Conservation (phyloP, 139 green algal species). For the Chlorella sorokiniana region DNA sequence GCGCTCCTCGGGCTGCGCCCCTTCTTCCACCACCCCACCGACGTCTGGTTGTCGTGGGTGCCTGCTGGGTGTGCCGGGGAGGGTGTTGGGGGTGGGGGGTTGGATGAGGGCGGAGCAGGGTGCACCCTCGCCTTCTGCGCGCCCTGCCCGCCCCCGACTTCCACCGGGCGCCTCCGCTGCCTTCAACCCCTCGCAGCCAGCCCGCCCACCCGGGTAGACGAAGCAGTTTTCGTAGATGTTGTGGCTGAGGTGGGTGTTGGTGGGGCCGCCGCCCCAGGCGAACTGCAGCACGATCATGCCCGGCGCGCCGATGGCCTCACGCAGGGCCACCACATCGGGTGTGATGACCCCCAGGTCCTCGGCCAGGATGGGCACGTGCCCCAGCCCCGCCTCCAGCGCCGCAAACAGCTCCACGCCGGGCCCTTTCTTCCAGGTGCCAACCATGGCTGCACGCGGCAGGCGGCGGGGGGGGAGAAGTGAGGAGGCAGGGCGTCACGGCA, state of each 20-base stretch:
- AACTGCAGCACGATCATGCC: conserved; percentile 99
- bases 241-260: conserved; percentile 96
- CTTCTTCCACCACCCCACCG: conserved; percentile 82
- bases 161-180: too few species aligned
- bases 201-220: conserved; percentile 70
- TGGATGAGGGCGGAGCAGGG: background rate
- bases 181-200: background rate
- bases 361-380: conserved; percentile 85
- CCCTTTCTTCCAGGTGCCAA: conserved; percentile 82
- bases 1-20: conserved; percentile 57
- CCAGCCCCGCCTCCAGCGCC: conserved; percentile 63
- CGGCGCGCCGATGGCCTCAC: conserved; percentile 85
- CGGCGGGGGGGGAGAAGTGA: background rate
- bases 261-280: conserved; percentile 86
- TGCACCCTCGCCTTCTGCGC: background rate
- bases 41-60: conserved; percentile 98
- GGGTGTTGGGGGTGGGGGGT: background rate
- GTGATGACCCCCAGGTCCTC: conserved; percentile 99
- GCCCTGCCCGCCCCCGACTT: background rate
- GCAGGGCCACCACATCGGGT: conserved; percentile 86
- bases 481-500: background rate
- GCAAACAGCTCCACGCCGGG: conserved; percentile 83
- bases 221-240: conserved; percentile 97
- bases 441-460: conserved; percentile 67
- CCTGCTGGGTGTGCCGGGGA: conserved; percentile 47